These are phyloP conservation scores for Circinella umbellata DNA, from an alignment of 371 early-diverging fungal species.

Conservation along the genomic window DNA sequence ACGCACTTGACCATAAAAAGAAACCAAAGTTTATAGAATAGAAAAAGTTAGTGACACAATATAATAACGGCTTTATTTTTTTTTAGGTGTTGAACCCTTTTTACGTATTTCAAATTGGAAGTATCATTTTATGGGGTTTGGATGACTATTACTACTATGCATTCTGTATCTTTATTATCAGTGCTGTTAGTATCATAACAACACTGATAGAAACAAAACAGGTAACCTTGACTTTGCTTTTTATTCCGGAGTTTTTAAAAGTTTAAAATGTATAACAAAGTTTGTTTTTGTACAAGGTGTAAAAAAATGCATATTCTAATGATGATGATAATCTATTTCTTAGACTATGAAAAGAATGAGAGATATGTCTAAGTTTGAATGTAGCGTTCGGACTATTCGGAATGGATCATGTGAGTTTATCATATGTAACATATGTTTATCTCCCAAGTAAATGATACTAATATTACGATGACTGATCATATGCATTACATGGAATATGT, in stretches of 20 bases:
- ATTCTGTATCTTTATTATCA: constrained; percentile 87
- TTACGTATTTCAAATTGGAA: constrained; percentile 93
- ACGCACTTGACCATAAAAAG: no score
- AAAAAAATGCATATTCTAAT: no score
- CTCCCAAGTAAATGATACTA: neutral
- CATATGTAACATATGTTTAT: neutral
- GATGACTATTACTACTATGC: constrained; percentile 98
- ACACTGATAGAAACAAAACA: constrained; percentile 87
- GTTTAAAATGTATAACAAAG: neutral
- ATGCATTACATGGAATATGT: no score
- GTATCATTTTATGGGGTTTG: constrained; percentile 89
- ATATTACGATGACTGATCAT: no score
- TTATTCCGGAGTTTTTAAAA: neutral
- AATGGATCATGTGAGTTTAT: constrained; percentile 63
- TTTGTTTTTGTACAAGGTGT: no score
- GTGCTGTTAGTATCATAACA: constrained; percentile 74
- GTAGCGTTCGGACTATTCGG: constrained; percentile 78
- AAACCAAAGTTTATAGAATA: no score
- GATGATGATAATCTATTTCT: neutral
- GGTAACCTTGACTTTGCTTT: constrained; percentile 31
- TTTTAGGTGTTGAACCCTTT: constrained; percentile 78
- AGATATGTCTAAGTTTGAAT: constrained; percentile 87
- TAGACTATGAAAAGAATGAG: constrained; percentile 79
- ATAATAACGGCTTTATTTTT: neutral
- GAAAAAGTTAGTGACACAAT: neutral